These are phyloP conservation scores for Amauroascus verrucosus DNA, from an alignment of 2,329 filamentous ascomycete genomes.

Conservation along the genomic window DNA sequence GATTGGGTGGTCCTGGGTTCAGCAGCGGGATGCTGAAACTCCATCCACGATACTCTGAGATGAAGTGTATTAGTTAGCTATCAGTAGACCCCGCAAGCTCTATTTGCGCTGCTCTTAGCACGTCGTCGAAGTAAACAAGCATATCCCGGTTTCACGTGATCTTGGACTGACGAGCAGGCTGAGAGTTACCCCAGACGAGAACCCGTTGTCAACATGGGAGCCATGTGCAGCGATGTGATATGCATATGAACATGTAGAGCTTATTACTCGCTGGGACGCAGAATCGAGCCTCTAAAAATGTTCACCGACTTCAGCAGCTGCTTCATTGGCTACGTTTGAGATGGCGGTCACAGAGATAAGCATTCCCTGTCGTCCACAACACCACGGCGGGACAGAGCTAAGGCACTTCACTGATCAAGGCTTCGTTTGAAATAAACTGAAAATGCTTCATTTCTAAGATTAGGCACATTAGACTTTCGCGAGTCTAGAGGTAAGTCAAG, in stretches of 20 bases:
- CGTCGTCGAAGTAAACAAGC: not conserved
- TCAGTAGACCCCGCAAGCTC: no score
- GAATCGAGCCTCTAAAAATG: not conserved
- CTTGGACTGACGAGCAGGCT: not conserved
- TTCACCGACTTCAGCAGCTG: constrained; percentile 1
- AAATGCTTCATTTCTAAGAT: not conserved
- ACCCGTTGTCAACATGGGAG: not conserved
- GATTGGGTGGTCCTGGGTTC: no score
- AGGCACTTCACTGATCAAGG: not conserved
- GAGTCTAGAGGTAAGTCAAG: not conserved
- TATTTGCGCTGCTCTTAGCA: no score
- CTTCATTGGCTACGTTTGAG: not conserved
- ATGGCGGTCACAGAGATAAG: not conserved
- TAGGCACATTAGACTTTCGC: not conserved
- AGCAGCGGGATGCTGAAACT: no score
- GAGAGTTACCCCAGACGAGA: not conserved
- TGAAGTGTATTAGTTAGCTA: no score
- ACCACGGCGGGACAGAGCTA: not conserved
- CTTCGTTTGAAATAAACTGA: not conserved
- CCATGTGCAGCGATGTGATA: constrained; percentile 4
- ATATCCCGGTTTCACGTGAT: not conserved
- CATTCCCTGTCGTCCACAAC: not conserved
- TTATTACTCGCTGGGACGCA: not conserved
- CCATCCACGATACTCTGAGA: no score
- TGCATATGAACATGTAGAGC: not conserved